These are phyloP conservation scores for Fusarium sp. DNA, from an alignment of 2,329 filamentous ascomycete genomes.

Conservation along the genomic window DNA sequence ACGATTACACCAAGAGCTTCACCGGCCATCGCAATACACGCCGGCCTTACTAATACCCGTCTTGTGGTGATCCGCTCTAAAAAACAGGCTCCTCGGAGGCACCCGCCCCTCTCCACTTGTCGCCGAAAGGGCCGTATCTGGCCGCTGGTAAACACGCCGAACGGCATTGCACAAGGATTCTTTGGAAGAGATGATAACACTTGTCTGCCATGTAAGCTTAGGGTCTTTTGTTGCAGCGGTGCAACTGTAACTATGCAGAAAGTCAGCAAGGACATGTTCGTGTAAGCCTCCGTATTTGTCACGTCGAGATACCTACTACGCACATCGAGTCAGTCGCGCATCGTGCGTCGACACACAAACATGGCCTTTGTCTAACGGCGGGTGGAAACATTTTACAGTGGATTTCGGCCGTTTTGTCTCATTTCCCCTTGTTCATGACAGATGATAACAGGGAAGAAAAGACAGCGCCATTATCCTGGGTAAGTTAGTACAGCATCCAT, in stretches of 20 bases:
- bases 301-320: background rate
- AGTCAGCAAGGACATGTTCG: conserved; percentile 1
- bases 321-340: background rate
- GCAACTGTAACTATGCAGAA: background rate
- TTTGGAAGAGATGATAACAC: background rate
- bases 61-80: conserved; percentile 15
- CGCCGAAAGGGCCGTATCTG: conserved; percentile 36
- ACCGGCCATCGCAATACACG: too few species aligned
- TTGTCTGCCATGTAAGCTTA: background rate
- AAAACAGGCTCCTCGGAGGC: conserved; percentile 3
- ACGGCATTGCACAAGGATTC: conserved; percentile 12
- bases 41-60: conserved; percentile 16
- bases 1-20: too few species aligned
- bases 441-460: conserved; percentile 20
- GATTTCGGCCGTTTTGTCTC: conserved; percentile 16
- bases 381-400: conserved; percentile 8
- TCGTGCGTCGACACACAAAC: conserved; percentile 1
- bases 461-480: conserved; percentile 17
- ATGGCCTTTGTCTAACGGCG: conserved; percentile 11
- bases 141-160: conserved; percentile 23
- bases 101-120: conserved; percentile 31
- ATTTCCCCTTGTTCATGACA: conserved; percentile 6
- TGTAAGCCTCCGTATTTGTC: conserved; percentile 37
- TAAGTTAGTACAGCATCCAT: conserved; percentile 10
- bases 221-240: conserved; percentile 19